A percentile compares a stretch with the other conserved stretches of the same genome.
Conservation (phyloP, 2,329 filamentous ascomycete genomes). For the Passalora sequoiae region DNA sequence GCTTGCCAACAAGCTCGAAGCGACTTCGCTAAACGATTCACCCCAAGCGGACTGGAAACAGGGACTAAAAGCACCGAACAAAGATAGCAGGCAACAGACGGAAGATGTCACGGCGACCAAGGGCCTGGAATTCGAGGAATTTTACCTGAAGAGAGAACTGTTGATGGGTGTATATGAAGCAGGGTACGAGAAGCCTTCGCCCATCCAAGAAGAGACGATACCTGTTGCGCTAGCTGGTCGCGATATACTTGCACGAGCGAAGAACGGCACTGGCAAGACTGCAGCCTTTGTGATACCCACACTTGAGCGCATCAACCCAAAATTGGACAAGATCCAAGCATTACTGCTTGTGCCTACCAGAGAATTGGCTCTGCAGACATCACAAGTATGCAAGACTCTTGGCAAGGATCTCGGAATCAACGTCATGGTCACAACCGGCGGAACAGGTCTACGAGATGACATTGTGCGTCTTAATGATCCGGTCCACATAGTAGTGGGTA, state of each 20-base stretch:
- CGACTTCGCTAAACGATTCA: constrained; percentile 49
- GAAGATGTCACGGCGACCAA: constrained; percentile 99
- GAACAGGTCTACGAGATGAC: constrained; percentile 90
- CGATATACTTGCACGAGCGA: constrained; percentile 92
- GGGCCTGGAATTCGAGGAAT: constrained; percentile 95
- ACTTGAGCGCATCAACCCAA: constrained; percentile 92
- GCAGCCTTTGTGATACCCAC: constrained; percentile 96
- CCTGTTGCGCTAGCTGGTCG: constrained; percentile 91
- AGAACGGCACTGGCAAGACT: constrained; percentile 98
- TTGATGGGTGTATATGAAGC: constrained; percentile 99
- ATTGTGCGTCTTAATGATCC: constrained; percentile 91
- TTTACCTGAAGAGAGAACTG: constrained; percentile 87
- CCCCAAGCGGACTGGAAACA: constrained; percentile 68
- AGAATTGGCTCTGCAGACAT: constrained; percentile 96
- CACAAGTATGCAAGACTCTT: constrained; percentile 96
- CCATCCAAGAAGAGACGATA: constrained; percentile 98
- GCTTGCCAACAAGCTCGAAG: constrained; percentile 54
- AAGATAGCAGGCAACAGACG: constrained; percentile 74
- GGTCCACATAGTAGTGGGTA: constrained; percentile 96
- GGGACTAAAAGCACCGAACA: constrained; percentile 64
- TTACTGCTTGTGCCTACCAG: constrained; percentile 93
- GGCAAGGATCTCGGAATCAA: constrained; percentile 97
- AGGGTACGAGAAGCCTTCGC: constrained; percentile 96
- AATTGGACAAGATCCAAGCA: constrained; percentile 92
- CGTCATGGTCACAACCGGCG: constrained; percentile 98